Evolutionary conservation across 257 asterid genomes (phyloP).

Genomic region (Cordia subcordata): DNA sequence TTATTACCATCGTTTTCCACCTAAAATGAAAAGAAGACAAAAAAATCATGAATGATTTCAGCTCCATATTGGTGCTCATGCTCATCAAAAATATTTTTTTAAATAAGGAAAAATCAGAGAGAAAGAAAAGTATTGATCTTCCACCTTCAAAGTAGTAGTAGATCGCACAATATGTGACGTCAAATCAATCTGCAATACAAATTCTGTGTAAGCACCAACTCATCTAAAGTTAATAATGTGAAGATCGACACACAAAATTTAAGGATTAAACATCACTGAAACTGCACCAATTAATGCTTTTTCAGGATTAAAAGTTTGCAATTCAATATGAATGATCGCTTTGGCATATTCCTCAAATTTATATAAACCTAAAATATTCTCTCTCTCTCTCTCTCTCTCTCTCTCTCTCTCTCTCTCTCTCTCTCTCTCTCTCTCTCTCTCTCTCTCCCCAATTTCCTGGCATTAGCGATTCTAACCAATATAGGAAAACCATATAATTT

Average conservation of each 20-base stretch:
- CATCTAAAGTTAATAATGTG: neutral
- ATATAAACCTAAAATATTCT: no score
- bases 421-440: no score
- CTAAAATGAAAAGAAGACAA: constrained; percentile 28
- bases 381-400: no score
- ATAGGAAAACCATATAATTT: neutral
- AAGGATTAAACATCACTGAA: neutral
- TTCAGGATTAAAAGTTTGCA: no score
- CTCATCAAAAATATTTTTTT: neutral
- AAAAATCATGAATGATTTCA: neutral
- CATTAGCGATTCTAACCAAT: neutral
- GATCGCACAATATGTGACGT: constrained; percentile 71
- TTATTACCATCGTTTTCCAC: constrained; percentile 62
- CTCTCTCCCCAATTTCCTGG: no score
- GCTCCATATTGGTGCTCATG: neutral
- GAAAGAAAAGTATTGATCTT: constrained; percentile 10
- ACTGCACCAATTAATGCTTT: no score
- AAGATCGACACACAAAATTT: neutral
- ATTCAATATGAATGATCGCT: no score
- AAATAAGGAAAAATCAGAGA: neutral
- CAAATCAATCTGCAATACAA: constrained; percentile 75
- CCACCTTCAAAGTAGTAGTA: constrained; percentile 60
- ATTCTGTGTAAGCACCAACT: neutral
- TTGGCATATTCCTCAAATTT: no score
- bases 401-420: no score